Base-by-base conservation (phyloP, 208 protist genomes). In the Phytomonas francai region DNA sequence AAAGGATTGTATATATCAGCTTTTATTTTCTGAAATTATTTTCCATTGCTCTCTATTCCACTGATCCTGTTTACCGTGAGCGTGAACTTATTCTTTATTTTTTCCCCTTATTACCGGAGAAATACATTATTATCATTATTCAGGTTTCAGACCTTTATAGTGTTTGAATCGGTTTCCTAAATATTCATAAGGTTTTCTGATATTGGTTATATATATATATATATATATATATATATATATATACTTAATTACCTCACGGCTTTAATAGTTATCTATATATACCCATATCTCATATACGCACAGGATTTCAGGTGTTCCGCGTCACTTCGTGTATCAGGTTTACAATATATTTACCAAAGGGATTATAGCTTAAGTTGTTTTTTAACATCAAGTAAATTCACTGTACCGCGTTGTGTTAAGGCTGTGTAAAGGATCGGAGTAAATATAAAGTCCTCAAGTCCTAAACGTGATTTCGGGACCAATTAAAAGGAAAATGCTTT, bases 21-120 rank as follows among this genome's bases (percentile, higher is more conserved):
- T 0, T 69, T 25, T 25, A 5, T 22, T 28, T 27, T 28, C 7
- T 61, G 30, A n/a, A 34, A 45, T 7, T 11, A 4, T 61, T 59
- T 32, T 59, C 29, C 19, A 33, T 69, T 45, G 56, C 8, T 49
- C 12, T 70, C n/a, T 54, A 57, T 59, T 30, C 12, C 29, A 61
- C 14, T 74, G 49, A 4, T 8, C 4, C 33, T 32, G 6, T 58
- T 33, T 36, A 34, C 45, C 5, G 42, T 32, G 28, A 32, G 12
- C 58, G n/a, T 69, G 34, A 25, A 3, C n/a, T 57, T 69, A 68
- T 65, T 34, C 32, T 65, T 25, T 67, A 67, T 39, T 25, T 19
- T 33, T 28, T 19, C 22, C 16, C 29, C 25, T 58, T 66, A 45
- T 62, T 28, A 54, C 34, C 56, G 45, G 45, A 54, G 45, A 54